Evolutionary conservation across 305 asterid genomes (phyloP), one percentile per base, ranked within the genome.

Genomic region (Salvia sclarea): DNA sequence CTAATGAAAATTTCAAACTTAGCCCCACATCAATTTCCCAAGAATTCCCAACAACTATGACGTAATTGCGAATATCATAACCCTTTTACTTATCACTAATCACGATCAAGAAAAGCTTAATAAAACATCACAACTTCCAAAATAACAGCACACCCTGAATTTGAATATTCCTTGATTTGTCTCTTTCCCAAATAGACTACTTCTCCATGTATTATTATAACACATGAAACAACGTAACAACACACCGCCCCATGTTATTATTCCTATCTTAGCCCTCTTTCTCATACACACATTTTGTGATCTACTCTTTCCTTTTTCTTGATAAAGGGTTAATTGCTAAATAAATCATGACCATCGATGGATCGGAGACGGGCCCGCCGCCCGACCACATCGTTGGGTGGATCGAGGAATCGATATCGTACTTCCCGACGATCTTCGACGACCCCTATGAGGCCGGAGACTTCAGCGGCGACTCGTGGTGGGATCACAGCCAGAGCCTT

Each of bases 51-150:
- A 80, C 85, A 78, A 76, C 78, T 70, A 71, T 77, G 84, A 79
- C 84, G 72, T 30, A 28, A 53, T 66, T 24, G 12, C 52, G 72
- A 70, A 68, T 71, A 75, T 63, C 18, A 50, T 64, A 11, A 53
- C 47, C 66, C 31, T 53, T 68, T 18, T 73, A 58, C 57, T 78
- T 58, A 61, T 61, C 56, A 45, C 69, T 64, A 67, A 52, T 64
- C 59, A 50, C 68, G n/a, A 9, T 33, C 40, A 30, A 78, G 43
- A 43, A 35, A 75, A 38, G 70, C 68, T 58, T 62, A 69, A 74
- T 75, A 72, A 68, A 82, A 73, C 92, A 84, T 38, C 85, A 77
- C 37, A 59, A 80, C 82, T 37, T 76, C 87, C 89, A 84, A 86
- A 84, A 72, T 61, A 78, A 78, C 87, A 82, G 85, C 89, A 78